Evolutionary conservation across 352 stramenopile species (phyloP), one percentile per base, ranked within the genome.

Genomic region (Phytopythium helicoides): DNA sequence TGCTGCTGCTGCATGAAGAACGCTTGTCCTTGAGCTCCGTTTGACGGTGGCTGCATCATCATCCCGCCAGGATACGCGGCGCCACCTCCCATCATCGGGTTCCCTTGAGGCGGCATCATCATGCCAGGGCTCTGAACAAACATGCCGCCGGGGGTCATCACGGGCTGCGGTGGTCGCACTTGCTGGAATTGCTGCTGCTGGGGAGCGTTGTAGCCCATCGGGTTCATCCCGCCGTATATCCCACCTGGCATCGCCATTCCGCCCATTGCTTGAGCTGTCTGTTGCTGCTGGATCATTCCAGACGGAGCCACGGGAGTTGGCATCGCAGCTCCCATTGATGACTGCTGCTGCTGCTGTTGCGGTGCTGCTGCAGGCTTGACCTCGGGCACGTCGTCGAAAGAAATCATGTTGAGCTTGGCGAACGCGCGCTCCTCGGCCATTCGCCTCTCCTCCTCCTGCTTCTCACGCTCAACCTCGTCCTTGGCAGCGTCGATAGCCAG

Each of bases 381-480:
- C 0, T 56, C 41, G n/a, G 64, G 47, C 8, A 64, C 47, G 14
- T 87, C 71, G 41, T 87, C 79, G 36, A 90, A 90, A 19, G 76
- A 86, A 44, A 92, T 92, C 78, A 92, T 89, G 55, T 92, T 81
- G 54, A 88, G 60, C 38, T 78, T 76, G 25, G 74, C 75, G 56
- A 89, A 92, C 33, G 71, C 67, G 1, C 72, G 64, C 35, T 87
- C 74, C 31, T 89, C 75, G 22, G 76, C 58, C 18, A 73, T 33
- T 10, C 63, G 66, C 25, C 65, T 68, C 49, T 90, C 76, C 38
- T 89, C 79, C 33, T 88, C 66, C 12, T 73, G 68, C 36, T 71
- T 68, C 52, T 83, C 67, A 15, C 63, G 62, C 8, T 59, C 67
- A 10, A 66, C 25, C 25, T 78, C 64, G 15, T 79, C 60, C 21